Percentiles rank a stretch among this genome's conserved stretches.
phyloP scores from a whole-genome alignment of 768 basidiomycete genomes.

The Coprinopsis sp. region DNA sequence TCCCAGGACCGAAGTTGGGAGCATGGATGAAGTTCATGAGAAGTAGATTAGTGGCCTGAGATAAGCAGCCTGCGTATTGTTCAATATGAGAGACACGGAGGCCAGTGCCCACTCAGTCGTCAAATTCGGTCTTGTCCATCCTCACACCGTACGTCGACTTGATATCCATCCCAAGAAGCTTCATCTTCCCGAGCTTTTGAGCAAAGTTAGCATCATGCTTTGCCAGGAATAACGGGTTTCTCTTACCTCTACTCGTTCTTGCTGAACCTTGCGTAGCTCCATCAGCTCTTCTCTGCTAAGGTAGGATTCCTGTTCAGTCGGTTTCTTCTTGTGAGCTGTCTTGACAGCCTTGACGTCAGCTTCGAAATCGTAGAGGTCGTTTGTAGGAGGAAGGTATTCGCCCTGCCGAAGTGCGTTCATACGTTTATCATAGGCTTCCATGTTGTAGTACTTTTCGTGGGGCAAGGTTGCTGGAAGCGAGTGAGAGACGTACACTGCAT shows the following conservation, averaged over 20 bases:
- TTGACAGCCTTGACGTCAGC: conserved; percentile 79
- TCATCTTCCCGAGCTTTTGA: conserved; percentile 72
- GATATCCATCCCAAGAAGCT: conserved; percentile 82
- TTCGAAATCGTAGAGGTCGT: conserved; percentile 75
- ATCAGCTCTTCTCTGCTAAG: conserved; percentile 74
- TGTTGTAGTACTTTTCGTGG: conserved; percentile 93
- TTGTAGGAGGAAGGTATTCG: conserved; percentile 67
- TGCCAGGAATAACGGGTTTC: conserved; percentile 15
- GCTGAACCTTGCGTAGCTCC: conserved; percentile 79
- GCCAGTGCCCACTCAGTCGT: too few species aligned
- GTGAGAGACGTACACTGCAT: background rate
- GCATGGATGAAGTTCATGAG: too few species aligned
- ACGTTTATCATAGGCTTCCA: conserved; percentile 76
- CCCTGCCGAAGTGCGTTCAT: conserved; percentile 86
- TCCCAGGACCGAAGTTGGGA: too few species aligned
- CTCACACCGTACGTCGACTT: conserved; percentile 81
- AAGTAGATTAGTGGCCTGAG: too few species aligned
- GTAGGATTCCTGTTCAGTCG: conserved; percentile 65
- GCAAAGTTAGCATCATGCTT: background rate
- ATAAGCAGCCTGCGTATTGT: too few species aligned
- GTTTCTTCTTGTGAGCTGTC: conserved; percentile 64
- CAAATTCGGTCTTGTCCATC: conserved; percentile 61
- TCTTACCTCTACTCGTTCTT: conserved; percentile 84
- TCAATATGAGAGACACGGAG: too few species aligned
- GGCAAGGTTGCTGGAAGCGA: conserved; percentile 70